phyloP scores from a whole-genome alignment of 192 early-diverging fungal genomes.

The Backusella morwellensis region DNA sequence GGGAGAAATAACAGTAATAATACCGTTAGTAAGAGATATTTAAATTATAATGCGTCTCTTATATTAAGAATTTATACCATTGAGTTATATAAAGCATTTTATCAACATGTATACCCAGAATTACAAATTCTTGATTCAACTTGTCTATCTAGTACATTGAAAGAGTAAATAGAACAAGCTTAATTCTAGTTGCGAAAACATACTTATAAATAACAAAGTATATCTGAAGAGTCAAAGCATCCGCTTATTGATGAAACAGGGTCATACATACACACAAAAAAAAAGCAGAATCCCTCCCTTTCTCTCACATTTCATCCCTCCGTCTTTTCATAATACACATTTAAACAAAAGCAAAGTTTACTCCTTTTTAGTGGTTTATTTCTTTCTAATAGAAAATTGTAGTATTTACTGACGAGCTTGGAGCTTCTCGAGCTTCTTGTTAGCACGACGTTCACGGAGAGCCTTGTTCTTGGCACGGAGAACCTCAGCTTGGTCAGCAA shows the following conservation, averaged over 20 bases:
- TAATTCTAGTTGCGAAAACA: too few species aligned
- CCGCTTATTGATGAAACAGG: background rate
- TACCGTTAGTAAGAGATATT: too few species aligned
- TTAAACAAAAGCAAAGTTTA: background rate
- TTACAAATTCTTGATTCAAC: too few species aligned
- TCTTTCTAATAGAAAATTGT: background rate
- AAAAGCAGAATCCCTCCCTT: background rate
- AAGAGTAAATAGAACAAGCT: too few species aligned
- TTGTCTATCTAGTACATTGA: too few species aligned
- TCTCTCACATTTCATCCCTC: background rate
- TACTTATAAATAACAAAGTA: too few species aligned
- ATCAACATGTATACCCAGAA: too few species aligned
- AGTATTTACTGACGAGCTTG: conserved; percentile 10
- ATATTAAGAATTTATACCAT: too few species aligned
- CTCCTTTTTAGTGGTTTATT: conserved; percentile 3
- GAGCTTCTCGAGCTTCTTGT: conserved; percentile 82
- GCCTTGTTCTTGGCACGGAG: conserved; percentile 96
- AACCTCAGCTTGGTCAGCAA: conserved; percentile 97
- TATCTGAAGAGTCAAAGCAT: background rate
- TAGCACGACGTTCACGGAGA: conserved; percentile 87
- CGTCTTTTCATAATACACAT: background rate
- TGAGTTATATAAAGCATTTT: too few species aligned
- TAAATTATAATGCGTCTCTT: too few species aligned
- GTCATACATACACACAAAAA: background rate
- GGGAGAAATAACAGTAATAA: too few species aligned